Evolutionary conservation across 371 early-diverging fungal species (phyloP).

Genomic region (Actinomortierella ambigua): DNA sequence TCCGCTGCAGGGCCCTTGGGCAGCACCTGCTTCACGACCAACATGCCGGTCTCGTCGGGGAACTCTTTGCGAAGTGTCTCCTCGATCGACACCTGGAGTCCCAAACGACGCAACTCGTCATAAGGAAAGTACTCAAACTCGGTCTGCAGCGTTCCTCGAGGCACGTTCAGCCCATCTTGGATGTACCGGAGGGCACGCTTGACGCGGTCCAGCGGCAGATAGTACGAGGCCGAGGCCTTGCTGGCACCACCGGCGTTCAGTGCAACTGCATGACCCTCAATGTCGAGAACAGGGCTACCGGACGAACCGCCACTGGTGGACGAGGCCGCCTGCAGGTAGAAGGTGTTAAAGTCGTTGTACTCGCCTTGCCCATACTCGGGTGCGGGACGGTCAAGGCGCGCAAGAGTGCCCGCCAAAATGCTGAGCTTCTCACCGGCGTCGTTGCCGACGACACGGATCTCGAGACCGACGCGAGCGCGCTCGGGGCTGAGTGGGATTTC

Average conservation of each 20-base stretch:
- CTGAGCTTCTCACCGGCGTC: conserved; percentile 86
- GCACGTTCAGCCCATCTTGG: conserved; percentile 57
- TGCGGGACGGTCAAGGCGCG: conserved; percentile 77
- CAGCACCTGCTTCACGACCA: conserved; percentile 70
- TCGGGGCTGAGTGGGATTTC: conserved; percentile 78
- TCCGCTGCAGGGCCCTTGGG: conserved; percentile 74
- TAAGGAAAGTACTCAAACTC: conserved; percentile 70
- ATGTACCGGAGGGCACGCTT: conserved; percentile 67
- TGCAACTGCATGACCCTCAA: conserved; percentile 72
- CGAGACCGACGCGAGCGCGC: conserved; percentile 78
- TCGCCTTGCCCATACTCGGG: conserved; percentile 75
- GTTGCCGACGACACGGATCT: conserved; percentile 84
- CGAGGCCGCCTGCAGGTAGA: conserved; percentile 73
- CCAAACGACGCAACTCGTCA: conserved; percentile 63
- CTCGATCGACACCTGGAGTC: conserved; percentile 63
- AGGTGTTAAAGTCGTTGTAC: conserved; percentile 75
- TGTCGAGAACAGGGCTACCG: conserved; percentile 71
- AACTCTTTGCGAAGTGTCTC: conserved; percentile 56
- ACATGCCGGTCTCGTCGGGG: conserved; percentile 74
- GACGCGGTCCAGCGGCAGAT: conserved; percentile 72
- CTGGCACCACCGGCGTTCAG: conserved; percentile 71
- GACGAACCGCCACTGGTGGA: conserved; percentile 72
- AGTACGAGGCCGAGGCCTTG: conserved; percentile 61
- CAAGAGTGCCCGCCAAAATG: conserved; percentile 80
- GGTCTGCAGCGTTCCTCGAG: conserved; percentile 80